Evolutionary conservation across 129 eudicot species (phyloP).

Genomic region (Tagetes erecta): DNA sequence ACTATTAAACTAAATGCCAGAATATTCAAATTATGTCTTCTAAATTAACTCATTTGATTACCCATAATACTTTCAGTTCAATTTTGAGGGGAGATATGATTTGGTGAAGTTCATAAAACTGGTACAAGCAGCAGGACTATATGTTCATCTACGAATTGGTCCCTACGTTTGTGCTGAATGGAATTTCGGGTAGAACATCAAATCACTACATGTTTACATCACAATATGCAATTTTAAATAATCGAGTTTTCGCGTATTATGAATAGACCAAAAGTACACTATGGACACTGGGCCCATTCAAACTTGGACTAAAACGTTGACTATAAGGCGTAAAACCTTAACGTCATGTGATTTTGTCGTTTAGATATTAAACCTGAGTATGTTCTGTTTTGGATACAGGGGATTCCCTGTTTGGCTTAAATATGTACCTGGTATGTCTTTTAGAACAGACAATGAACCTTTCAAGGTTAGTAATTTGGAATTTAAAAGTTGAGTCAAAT

Average conservation of each 20-base stretch:
- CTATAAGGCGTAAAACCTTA: neutral
- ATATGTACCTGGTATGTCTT: slow-evolving; percentile 88
- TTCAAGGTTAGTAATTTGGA: slow-evolving; percentile 61
- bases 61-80: slow-evolving; percentile 46
- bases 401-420: slow-evolving; percentile 98
- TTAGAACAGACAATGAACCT: slow-evolving; percentile 91
- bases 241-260: slow-evolving; percentile 11
- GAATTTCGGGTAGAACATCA: slow-evolving; percentile 83
- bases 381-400: slow-evolving; percentile 57
- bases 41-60: neutral
- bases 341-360: neutral
- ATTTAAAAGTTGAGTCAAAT: neutral
- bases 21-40: neutral
- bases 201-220: slow-evolving; percentile 18
- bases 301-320: slow-evolving; percentile 7
- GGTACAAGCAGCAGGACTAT: slow-evolving; percentile 78
- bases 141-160: slow-evolving; percentile 81
- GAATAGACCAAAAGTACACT: neutral
- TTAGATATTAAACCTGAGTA: slow-evolving; percentile 18
- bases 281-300: neutral
- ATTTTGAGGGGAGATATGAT: slow-evolving; percentile 87
- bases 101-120: slow-evolving; percentile 71
- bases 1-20: neutral
- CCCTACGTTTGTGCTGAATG: slow-evolving; percentile 93
- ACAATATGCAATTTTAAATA: slow-evolving; percentile 22